Evolutionary conservation across 768 basidiomycete species (phyloP).

Genomic region (Suillus americanus): DNA sequence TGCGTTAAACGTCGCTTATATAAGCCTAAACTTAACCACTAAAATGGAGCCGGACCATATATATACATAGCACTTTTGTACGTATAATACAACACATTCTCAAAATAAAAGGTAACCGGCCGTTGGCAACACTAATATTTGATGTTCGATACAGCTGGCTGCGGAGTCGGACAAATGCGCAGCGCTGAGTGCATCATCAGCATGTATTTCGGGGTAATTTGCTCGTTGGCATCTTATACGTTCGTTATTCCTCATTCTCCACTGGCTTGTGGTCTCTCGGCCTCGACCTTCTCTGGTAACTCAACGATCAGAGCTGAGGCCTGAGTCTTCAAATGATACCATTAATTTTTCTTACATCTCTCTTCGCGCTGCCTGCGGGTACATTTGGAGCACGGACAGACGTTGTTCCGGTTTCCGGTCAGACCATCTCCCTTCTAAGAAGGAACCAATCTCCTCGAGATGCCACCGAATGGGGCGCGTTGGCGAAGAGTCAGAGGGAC

Average conservation of each 20-base stretch:
- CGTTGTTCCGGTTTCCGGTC: constrained; percentile 7
- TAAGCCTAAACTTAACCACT: not conserved
- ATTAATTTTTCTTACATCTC: constrained; percentile 11
- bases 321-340: constrained; percentile 16
- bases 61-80: too few species aligned
- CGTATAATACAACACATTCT: too few species aligned
- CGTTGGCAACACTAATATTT: too few species aligned
- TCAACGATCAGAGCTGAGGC: not conserved
- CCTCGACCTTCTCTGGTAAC: not conserved
- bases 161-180: not conserved
- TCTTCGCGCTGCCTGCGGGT: constrained; percentile 14
- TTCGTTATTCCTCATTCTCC: not conserved
- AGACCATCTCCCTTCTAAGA: constrained; percentile 22
- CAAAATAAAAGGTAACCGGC: too few species aligned
- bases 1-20: not conserved
- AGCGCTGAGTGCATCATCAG: not conserved
- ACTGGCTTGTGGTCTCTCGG: not conserved
- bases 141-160: too few species aligned
- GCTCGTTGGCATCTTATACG: not conserved
- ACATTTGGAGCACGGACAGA: constrained; percentile 17
- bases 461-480: constrained; percentile 8
- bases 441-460: constrained; percentile 10
- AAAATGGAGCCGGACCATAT: too few species aligned
- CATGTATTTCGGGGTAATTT: not conserved
- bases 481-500: constrained; percentile 47